These are phyloP conservation scores for Gamarada debralockiae DNA, from an alignment of 495 filamentous ascomycete species.

Conservation along the genomic window DNA sequence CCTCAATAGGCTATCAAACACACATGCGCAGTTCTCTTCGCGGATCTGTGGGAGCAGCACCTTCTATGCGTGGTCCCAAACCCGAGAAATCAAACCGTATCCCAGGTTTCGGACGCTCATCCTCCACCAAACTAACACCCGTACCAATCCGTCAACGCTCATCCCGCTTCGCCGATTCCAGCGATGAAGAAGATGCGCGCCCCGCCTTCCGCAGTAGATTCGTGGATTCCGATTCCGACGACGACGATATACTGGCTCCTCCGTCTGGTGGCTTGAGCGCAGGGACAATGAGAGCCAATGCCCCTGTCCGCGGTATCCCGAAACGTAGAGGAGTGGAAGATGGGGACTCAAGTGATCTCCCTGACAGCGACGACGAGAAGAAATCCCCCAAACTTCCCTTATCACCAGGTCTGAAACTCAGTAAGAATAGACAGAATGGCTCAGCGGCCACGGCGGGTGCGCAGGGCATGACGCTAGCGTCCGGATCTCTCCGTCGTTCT, in stretches of 20 bases:
- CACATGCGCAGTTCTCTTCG: too few relatives aligned
- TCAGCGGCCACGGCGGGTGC: neutral
- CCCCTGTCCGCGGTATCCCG: constrained; percentile 62
- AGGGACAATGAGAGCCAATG: constrained; percentile 21
- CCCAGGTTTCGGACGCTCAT: constrained; percentile 34
- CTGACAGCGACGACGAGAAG: constrained; percentile 45
- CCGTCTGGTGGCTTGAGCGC: neutral
- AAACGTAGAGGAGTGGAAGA: constrained; percentile 48
- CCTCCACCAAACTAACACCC: constrained; percentile 4
- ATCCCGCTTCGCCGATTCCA: constrained; percentile 64
- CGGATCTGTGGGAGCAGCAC: constrained; percentile 15
- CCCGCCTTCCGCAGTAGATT: constrained; percentile 64
- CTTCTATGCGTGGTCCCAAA: constrained; percentile 15
- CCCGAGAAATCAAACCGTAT: constrained; percentile 27
- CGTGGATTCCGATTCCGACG: constrained; percentile 77
- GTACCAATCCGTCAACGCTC: constrained; percentile 11
- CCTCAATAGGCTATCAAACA: neutral
- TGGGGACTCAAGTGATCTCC: constrained; percentile 65
- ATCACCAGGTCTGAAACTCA: constrained; percentile 4
- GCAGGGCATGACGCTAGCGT: constrained; percentile 18
- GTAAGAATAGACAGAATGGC: constrained; percentile 11
- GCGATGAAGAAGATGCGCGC: constrained; percentile 57
- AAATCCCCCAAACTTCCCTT: constrained; percentile 6
- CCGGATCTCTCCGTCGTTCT: constrained; percentile 18
- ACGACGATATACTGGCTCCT: constrained; percentile 21